Conservation (phyloP, 805 yeast genomes). For the Ogataea angusta region DNA sequence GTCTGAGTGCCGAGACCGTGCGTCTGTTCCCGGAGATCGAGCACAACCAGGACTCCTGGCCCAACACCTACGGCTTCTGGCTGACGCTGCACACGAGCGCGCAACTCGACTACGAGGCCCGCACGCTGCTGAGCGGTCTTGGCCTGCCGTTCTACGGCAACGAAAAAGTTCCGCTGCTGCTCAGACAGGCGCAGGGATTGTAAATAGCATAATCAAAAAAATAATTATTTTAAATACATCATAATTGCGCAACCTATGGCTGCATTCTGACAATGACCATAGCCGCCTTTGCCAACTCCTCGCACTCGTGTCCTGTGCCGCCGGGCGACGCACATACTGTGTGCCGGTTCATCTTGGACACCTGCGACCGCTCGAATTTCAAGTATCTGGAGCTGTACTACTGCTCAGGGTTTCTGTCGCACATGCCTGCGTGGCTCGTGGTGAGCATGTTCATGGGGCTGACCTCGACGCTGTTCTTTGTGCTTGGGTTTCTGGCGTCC, state of each 20-base stretch:
- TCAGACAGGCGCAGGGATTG: constrained; percentile 19
- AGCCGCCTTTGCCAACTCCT: constrained; percentile 1
- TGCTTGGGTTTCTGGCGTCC: constrained; percentile 77
- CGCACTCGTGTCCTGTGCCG: constrained; percentile 4
- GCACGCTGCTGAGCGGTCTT: constrained; percentile 73
- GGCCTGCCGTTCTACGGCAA: constrained; percentile 74
- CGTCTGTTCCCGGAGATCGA: constrained; percentile 91
- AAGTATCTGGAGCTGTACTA: constrained; percentile 25
- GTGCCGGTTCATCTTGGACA: constrained; percentile 21
- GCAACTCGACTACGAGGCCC: constrained; percentile 85
- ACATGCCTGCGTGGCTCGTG: constrained; percentile 8
- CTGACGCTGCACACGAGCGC: constrained; percentile 84
- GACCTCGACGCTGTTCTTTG: constrained; percentile 47
- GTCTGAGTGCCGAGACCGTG: constrained; percentile 72
- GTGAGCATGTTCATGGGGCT: constrained; percentile 11
- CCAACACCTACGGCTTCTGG: constrained; percentile 80
- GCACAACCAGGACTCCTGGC: constrained; percentile 85
- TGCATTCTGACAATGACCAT: not conserved
- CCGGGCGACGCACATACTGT: constrained; percentile 6
- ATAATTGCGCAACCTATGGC: not conserved
- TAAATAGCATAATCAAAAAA: constrained; percentile 6
- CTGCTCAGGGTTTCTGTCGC: constrained; percentile 19
- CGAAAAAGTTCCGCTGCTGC: constrained; percentile 39
- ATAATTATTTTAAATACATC: not conserved
- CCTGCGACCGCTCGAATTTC: constrained; percentile 21